Evolutionary conservation across 2,329 filamentous ascomycete genomes (phyloP).

Genomic region (Spiromastix sp.): DNA sequence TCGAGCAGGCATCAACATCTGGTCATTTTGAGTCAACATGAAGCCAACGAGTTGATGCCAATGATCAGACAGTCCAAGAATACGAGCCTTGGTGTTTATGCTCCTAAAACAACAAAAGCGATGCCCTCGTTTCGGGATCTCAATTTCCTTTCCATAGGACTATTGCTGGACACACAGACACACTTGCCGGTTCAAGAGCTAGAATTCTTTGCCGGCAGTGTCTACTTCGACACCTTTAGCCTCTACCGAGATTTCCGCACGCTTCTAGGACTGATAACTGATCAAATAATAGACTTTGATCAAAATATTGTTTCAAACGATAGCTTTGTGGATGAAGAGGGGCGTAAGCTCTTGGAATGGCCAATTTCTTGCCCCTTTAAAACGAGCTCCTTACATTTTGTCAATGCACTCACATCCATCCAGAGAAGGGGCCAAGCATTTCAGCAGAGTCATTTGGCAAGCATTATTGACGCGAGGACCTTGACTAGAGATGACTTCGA

Average conservation of each 20-base stretch:
- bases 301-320: constrained; percentile 12
- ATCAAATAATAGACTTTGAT: constrained; percentile 18
- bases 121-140: constrained; percentile 36
- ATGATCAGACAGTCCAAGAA: constrained; percentile 24
- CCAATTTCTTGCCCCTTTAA: constrained; percentile 22
- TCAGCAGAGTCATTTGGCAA: constrained; percentile 35
- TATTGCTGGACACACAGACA: constrained; percentile 15
- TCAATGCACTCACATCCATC: constrained; percentile 27
- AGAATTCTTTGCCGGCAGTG: constrained; percentile 56
- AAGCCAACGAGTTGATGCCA: constrained; percentile 44
- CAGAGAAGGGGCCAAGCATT: constrained; percentile 33
- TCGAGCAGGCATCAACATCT: constrained; percentile 22
- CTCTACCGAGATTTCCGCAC: constrained; percentile 37
- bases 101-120: constrained; percentile 32
- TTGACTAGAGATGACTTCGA: constrained; percentile 25
- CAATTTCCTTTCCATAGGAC: constrained; percentile 30
- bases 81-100: constrained; percentile 41
- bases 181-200: constrained; percentile 31
- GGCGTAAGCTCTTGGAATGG: constrained; percentile 13
- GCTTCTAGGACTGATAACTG: constrained; percentile 27
- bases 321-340: constrained; percentile 20
- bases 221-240: constrained; percentile 46
- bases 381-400: constrained; percentile 29
- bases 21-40: constrained; percentile 49
- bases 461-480: constrained; percentile 23